Evolutionary conservation across 2,329 filamentous ascomycete genomes (phyloP).

Genomic region (Sporothrix protearum): DNA sequence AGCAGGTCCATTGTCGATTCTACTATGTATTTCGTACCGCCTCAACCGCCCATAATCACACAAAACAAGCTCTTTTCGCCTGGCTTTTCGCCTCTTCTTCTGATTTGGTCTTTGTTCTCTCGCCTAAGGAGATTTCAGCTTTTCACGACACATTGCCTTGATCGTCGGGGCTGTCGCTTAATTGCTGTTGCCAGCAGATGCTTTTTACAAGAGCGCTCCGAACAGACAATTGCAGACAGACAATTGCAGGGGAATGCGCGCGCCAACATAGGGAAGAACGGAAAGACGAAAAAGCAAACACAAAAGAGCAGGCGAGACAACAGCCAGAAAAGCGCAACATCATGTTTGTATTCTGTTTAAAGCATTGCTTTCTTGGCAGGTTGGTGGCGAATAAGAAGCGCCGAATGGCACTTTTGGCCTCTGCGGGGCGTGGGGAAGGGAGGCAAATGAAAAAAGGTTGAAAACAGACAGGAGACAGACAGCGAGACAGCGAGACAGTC

Average conservation of each 20-base stretch:
- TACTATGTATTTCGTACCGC: not conserved
- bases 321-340: not conserved
- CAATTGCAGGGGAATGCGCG: not conserved
- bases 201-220: not conserved
- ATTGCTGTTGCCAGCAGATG: not conserved
- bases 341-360: too few relatives aligned
- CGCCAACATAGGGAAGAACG: not conserved
- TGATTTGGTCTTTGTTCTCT: not conserved
- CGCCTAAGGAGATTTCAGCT: not conserved
- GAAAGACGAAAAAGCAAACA: not conserved
- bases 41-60: not conserved
- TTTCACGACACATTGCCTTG: not conserved
- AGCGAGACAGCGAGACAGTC: not conserved
- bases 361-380: conserved; percentile 7
- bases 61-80: not conserved
- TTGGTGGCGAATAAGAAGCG: conserved; percentile 12
- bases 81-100: not conserved
- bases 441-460: not conserved
- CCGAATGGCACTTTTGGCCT: conserved; percentile 8
- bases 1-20: not conserved
- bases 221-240: not conserved
- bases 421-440: conserved; percentile 7
- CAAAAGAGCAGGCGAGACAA: not conserved
- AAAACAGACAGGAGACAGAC: not conserved
- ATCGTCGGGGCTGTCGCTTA: not conserved